phyloP scores from a whole-genome alignment of 352 stramenopile species.

The Phytophthora pseudosyringae region DNA sequence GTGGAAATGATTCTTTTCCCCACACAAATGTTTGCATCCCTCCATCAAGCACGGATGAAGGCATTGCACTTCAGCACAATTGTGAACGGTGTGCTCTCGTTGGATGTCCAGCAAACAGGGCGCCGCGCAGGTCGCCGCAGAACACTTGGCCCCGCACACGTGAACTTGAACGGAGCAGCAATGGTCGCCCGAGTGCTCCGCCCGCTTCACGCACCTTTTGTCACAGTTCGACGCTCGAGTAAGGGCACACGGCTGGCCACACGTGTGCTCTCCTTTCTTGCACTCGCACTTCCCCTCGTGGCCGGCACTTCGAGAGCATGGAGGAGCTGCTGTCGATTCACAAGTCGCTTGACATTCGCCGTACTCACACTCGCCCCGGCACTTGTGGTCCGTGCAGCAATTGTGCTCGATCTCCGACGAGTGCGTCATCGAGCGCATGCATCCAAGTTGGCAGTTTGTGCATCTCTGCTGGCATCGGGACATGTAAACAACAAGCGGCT shows the following conservation, averaged over 20 bases:
- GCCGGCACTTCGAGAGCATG: conserved; percentile 49
- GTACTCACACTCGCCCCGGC: conserved; percentile 49
- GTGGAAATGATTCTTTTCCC: conserved; percentile 63
- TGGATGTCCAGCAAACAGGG: conserved; percentile 56
- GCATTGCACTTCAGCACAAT: conserved; percentile 59
- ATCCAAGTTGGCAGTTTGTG: conserved; percentile 53
- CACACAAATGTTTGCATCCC: conserved; percentile 46
- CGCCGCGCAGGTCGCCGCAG: conserved; percentile 38
- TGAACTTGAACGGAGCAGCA: conserved; percentile 62
- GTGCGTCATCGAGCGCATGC: conserved; percentile 53
- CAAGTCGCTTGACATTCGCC: conserved; percentile 19
- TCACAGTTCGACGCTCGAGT: conserved; percentile 52
- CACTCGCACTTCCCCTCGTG: conserved; percentile 72
- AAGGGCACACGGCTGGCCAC: conserved; percentile 40
- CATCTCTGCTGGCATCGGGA: conserved; percentile 57
- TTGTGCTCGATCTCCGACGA: conserved; percentile 36
- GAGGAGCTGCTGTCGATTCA: conserved; percentile 6
- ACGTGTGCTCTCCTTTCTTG: conserved; percentile 61
- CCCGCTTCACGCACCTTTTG: conserved; percentile 40
- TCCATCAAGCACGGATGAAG: conserved; percentile 56
- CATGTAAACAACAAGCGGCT: conserved; percentile 31
- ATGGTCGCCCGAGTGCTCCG: conserved; percentile 43
- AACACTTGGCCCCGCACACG: conserved; percentile 54
- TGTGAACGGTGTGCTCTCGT: conserved; percentile 51
- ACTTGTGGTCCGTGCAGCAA: conserved; percentile 55